Percentiles rank a stretch among this genome's conserved stretches.
These are phyloP conservation scores for Trichoderma asperelloides DNA, from an alignment of 495 filamentous ascomycete species.

Conservation along the genomic window DNA sequence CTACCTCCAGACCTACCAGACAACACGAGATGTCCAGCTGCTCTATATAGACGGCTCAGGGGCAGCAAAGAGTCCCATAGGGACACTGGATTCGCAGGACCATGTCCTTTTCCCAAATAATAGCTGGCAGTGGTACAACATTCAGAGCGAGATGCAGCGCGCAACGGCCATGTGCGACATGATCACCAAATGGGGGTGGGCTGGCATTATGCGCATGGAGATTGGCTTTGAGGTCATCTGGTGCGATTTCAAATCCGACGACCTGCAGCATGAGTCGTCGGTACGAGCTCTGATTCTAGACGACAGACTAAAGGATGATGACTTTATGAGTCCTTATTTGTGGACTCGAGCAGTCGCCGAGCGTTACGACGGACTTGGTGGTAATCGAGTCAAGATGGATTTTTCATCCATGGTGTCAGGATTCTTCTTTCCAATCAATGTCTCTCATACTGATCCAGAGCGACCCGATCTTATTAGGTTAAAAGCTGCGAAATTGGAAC, in stretches of 20 bases:
- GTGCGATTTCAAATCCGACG: slow-evolving; percentile 43
- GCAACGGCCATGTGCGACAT: slow-evolving; percentile 44
- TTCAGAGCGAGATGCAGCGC: slow-evolving; percentile 30
- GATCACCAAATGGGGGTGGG: slow-evolving; percentile 41
- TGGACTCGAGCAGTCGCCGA: slow-evolving; percentile 35
- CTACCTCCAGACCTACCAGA: slow-evolving; percentile 46
- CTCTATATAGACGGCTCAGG: slow-evolving; percentile 56
- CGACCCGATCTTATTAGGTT: slow-evolving; percentile 39
- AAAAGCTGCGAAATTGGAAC: slow-evolving; percentile 19
- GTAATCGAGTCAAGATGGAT: slow-evolving; percentile 44
- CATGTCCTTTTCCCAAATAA: slow-evolving; percentile 33
- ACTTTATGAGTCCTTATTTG: slow-evolving; percentile 18
- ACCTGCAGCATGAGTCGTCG: slow-evolving; percentile 14
- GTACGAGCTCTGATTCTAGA: background rate
- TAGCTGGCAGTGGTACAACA: background rate
- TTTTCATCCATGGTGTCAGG: slow-evolving; percentile 54
- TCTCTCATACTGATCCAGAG: slow-evolving; percentile 38
- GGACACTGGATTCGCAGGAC: slow-evolving; percentile 55
- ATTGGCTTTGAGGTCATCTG: slow-evolving; percentile 61
- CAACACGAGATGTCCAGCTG: slow-evolving; percentile 40
- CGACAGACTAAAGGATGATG: background rate
- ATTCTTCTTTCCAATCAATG: slow-evolving; percentile 44
- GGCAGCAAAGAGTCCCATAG: slow-evolving; percentile 48
- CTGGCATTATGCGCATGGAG: slow-evolving; percentile 59
- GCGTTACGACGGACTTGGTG: slow-evolving; percentile 53